Evolutionary conservation across 306 rosid genomes (phyloP).

Genomic region (Canavalia gladiata): DNA sequence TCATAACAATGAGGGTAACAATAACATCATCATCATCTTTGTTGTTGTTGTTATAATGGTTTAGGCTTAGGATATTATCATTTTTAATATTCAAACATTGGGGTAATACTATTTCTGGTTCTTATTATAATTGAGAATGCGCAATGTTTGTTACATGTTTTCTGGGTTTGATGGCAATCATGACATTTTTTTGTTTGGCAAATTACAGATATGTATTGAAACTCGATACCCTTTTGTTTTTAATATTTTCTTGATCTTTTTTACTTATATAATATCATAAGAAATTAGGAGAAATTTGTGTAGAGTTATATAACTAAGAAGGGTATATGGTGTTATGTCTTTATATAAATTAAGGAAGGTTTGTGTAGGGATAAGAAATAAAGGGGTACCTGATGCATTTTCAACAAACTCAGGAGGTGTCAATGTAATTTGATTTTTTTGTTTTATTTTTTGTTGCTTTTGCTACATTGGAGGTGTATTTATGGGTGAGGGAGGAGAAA

Average conservation of each 20-base stretch:
- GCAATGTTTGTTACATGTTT: slow-evolving; percentile 26
- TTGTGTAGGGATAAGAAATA: too few relatives aligned
- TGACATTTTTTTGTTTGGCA: not conserved
- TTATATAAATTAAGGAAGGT: too few relatives aligned
- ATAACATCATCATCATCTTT: not conserved
- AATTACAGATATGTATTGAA: too few relatives aligned
- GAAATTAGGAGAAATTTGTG: too few relatives aligned
- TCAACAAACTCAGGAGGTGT: too few relatives aligned
- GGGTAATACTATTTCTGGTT: slow-evolving; percentile 18
- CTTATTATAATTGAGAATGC: not conserved
- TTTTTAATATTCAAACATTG: slow-evolving; percentile 1
- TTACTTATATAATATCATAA: too few relatives aligned
- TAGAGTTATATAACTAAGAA: too few relatives aligned
- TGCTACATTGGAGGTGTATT: not conserved
- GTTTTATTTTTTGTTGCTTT: not conserved
- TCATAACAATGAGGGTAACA: not conserved
- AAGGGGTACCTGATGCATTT: too few relatives aligned
- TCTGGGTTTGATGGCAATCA: not conserved
- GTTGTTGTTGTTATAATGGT: not conserved
- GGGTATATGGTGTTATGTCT: too few relatives aligned
- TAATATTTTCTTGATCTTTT: too few relatives aligned
- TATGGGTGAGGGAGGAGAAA: not conserved
- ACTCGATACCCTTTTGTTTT: too few relatives aligned
- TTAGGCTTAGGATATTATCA: not conserved
- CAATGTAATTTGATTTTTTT: too few relatives aligned